Conservation (phyloP, 495 filamentous ascomycete genomes). For the Ramalina peruviana region DNA sequence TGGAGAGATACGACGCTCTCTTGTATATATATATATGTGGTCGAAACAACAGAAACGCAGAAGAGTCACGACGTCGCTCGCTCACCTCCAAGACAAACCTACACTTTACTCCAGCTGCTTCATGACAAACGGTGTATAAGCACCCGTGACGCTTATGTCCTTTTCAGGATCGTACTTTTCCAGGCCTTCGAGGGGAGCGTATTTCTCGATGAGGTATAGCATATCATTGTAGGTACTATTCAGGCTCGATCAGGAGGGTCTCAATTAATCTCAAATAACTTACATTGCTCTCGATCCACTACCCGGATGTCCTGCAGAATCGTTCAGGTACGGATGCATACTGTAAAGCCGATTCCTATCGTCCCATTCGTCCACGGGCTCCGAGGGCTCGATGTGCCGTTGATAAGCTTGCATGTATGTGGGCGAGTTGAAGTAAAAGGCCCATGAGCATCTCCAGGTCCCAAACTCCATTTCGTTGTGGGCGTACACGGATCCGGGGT, state of each 20-base stretch:
- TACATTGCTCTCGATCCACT: constrained; percentile 21
- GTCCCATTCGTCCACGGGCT: constrained; percentile 15
- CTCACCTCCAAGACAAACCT: too few species aligned
- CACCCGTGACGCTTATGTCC: constrained; percentile 16
- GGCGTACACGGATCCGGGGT: constrained; percentile 33
- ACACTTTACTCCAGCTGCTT: constrained; percentile 10
- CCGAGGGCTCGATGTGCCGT: constrained; percentile 8
- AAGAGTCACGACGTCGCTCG: too few species aligned
- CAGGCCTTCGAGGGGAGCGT: constrained; percentile 18
- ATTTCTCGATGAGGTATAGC: constrained; percentile 25
- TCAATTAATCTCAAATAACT: constrained; percentile 1
- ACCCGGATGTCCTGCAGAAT: constrained; percentile 19
- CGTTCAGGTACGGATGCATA: constrained; percentile 13
- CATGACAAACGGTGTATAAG: constrained; percentile 13
- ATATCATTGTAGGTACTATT: constrained; percentile 26
- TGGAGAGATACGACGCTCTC: too few species aligned
- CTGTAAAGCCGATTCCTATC: constrained; percentile 17
- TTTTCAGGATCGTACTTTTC: constrained; percentile 19
- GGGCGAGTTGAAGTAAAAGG: constrained; percentile 12
- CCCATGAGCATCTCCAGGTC: constrained; percentile 22
- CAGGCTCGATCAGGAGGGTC: neutral
- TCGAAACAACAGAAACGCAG: too few species aligned
- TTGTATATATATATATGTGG: too few species aligned
- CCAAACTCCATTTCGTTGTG: constrained; percentile 37
- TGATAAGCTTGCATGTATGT: constrained; percentile 18